Evolutionary conservation across 140 eudicot species (phyloP).

Genomic region (Oenanthe javanica): DNA sequence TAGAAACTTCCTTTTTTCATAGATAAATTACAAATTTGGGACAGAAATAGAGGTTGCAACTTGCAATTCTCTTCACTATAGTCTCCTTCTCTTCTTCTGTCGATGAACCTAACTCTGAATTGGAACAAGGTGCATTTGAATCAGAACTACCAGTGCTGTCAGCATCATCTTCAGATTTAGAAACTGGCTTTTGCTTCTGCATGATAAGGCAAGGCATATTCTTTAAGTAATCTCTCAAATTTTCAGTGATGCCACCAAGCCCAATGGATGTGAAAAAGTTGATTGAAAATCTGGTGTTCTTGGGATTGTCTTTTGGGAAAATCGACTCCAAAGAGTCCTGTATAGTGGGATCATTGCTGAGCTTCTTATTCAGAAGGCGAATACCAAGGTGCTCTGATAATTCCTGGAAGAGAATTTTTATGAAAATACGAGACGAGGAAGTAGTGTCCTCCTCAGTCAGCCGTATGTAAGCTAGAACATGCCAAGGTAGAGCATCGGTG

Average conservation of each 20-base stretch:
- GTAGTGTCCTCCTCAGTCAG: constrained; percentile 92
- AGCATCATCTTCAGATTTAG: constrained; percentile 31
- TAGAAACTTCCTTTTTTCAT: background rate
- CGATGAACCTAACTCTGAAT: constrained; percentile 26
- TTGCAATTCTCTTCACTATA: background rate
- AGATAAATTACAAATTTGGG: background rate
- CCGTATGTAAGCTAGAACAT: constrained; percentile 68
- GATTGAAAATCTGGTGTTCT: constrained; percentile 77
- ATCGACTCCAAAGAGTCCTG: constrained; percentile 47
- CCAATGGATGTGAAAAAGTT: constrained; percentile 93
- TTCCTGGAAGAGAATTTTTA: constrained; percentile 90
- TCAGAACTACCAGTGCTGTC: constrained; percentile 30
- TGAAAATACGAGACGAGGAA: constrained; percentile 86
- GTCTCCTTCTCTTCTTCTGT: constrained; percentile 39
- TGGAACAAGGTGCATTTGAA: constrained; percentile 36
- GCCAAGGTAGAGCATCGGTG: constrained; percentile 91
- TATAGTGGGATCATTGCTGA: constrained; percentile 66
- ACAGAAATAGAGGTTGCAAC: background rate
- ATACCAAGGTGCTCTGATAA: constrained; percentile 89
- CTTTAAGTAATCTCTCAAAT: constrained; percentile 78
- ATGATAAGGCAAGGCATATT: constrained; percentile 92
- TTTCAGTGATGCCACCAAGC: constrained; percentile 93
- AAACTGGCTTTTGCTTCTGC: constrained; percentile 67
- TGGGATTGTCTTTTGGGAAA: constrained; percentile 88
- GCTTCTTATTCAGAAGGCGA: constrained; percentile 66